A percentile compares a stretch with the other conserved stretches of the same genome.
Conservation (phyloP, 2,329 filamentous ascomycete species). For the Calycina herbarum region DNA sequence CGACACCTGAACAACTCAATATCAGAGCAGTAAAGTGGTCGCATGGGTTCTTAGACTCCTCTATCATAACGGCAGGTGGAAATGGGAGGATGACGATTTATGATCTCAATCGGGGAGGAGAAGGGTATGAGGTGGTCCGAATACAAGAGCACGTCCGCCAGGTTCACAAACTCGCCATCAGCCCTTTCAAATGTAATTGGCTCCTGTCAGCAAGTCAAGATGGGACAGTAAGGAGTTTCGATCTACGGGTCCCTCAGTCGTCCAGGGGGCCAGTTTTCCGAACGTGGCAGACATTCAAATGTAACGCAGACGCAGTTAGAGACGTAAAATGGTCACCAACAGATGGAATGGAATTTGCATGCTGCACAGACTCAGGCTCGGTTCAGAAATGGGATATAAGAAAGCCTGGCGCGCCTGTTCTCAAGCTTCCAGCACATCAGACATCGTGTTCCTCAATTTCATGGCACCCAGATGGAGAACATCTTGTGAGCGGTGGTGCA, state of each 20-base stretch:
- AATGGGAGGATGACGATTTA: conserved; percentile 67
- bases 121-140: conserved; percentile 50
- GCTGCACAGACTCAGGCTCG: conserved; percentile 61
- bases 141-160: conserved; percentile 64
- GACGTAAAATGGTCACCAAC: conserved; percentile 66
- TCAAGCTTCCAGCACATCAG: conserved; percentile 63
- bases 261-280: conserved; percentile 50
- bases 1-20: conserved; percentile 57
- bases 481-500: conserved; percentile 62
- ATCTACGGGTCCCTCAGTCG: conserved; percentile 50
- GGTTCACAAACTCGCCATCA: conserved; percentile 63
- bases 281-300: conserved; percentile 33
- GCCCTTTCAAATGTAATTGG: conserved; percentile 57
- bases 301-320: conserved; percentile 57
- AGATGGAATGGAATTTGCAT: conserved; percentile 62
- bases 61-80: conserved; percentile 62
- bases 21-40: conserved; percentile 64
- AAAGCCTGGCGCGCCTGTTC: conserved; percentile 51
- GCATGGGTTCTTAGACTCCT: conserved; percentile 46
- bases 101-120: conserved; percentile 52
- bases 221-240: conserved; percentile 61
- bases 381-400: conserved; percentile 66
- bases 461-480: conserved; percentile 69
- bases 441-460: conserved; percentile 59
- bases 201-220: conserved; percentile 65